Base-by-base conservation (phyloP, 176 grass and related monocot species). In the Oryza meridionalis region DNA sequence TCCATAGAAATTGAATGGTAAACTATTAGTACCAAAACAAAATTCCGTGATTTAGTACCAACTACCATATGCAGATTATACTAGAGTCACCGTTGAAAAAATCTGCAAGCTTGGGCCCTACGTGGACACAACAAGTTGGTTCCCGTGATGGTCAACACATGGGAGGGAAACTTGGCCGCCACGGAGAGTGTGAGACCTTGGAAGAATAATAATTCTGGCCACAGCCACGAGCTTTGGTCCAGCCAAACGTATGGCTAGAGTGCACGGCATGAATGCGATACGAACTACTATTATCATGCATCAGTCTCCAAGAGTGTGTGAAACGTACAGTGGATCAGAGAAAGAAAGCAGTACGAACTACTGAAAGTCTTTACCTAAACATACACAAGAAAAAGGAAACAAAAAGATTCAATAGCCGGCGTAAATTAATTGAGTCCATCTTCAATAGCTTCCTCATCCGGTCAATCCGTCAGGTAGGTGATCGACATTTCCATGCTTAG, bases 131-230 rank as follows among this genome's bases (percentile, higher is more conserved):
- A 58, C 53, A 7, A 21, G 53, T 17, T n/a, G 21, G 58, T 3
- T 38, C 5, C 5, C 19, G 32, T 4, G 64, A n/a, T 15, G 73
- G 58, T 62, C 58, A 68, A 32, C 51, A 5, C 26, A 10, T 14
- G 51, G 10, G 45, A 11, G 43, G 63, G 82, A 77, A 84, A 77
- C 73, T 83, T 83, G 81, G 81, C 12, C 58, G 42, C 81, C 81
- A 83, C 71, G 59, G 46, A 49, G 26, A 49, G 40, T 1, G 12
- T 1, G 12, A 40, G 72, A 62, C 0, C 9, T 62, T 62, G n/a
- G 1, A 62, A 25, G 11, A n/a, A 7, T 43, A 72, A 15, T 67
- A 69, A 59, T 69, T 84, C 32, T 27, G 43, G 44, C 27, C 72
- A 62, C 61, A 26, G 0, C 14, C 67, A 33, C 43, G 7, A 67